These are phyloP conservation scores for Phytophthora aleatoria DNA, from an alignment of 352 stramenopile genomes.

Conservation along the genomic window DNA sequence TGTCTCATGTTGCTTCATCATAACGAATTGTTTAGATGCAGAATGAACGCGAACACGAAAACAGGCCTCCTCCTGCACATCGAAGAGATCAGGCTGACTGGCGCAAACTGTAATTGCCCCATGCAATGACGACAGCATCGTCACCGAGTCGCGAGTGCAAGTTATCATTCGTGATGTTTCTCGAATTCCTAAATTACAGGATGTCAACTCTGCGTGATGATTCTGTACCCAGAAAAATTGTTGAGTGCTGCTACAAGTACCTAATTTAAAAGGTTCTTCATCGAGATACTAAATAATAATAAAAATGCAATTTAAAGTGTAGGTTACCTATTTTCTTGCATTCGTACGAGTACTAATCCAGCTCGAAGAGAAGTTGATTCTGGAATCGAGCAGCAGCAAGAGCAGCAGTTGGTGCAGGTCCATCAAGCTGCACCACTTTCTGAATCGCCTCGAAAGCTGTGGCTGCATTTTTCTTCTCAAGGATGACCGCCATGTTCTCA, in stretches of 20 bases:
- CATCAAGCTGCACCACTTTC: neutral
- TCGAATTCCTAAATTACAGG: neutral
- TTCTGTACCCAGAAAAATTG: too few species aligned
- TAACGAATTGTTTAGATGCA: conserved; percentile 26
- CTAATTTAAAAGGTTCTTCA: too few species aligned
- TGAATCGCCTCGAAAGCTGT: neutral
- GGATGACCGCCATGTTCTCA: conserved; percentile 76
- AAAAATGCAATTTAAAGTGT: too few species aligned
- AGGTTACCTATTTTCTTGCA: neutral
- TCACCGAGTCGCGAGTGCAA: too few species aligned
- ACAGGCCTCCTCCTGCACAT: conserved; percentile 3
- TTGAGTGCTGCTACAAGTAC: too few species aligned
- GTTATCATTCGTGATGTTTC: neutral
- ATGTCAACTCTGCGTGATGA: too few species aligned
- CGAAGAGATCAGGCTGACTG: conserved; percentile 3
- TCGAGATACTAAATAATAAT: too few species aligned
- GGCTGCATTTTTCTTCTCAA: conserved; percentile 41
- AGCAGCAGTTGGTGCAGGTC: conserved; percentile 11
- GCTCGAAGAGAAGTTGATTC: conserved; percentile 75
- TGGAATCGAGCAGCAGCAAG: conserved; percentile 52
- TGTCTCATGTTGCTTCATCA: conserved; percentile 28
- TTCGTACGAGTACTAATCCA: conserved; percentile 41
- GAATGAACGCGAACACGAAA: neutral
- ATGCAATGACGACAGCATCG: conserved; percentile 5
- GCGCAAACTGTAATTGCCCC: neutral